Evolutionary conservation across 176 grass and related monocot species (phyloP), one percentile per base, ranked within the genome.

Genomic region (Musa beccarii): DNA sequence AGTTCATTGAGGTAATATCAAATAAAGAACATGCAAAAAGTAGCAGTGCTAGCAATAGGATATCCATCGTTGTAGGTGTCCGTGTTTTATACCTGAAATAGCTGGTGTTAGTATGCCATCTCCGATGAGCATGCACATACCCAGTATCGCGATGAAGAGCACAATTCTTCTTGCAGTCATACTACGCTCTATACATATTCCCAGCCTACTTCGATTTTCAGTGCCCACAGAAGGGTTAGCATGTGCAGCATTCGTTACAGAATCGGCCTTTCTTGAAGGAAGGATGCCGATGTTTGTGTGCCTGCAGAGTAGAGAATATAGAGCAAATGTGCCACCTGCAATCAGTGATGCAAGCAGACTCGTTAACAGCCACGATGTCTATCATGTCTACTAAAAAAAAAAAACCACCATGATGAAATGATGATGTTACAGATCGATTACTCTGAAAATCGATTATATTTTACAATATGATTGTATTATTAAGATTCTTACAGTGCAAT

Each of bases 101-200:
- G 92, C 88, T 69, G 92, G 88, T 66, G 92, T 96, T 25, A 96
- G 86, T 81, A 96, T 91, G 55, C 92, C 92, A 87, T 89, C 92
- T 80, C 88, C 88, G 61, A 91, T 96, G 51, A 96, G 84, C 92
- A 91, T 96, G 74, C 92, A 96, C 81, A 89, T 88, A 28, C 92
- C 92, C n/a, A 96, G 53, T 69, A 96, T 86, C 50, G 84, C 79
- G 57, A 96, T 69, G 63, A 96, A 91, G 52, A 96, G 78, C 59
- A 96, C 80, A 50, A 76, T 80, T 74, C 92, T 96, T 88, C 88
- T 86, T 69, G 84, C 81, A 79, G 78, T 76, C 66, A 89, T 76
- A 77, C 92, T 96, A 83, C 25, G 69, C 73, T 96, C 84, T 25
- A 96, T 76, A 76, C 87, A 89, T 70, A 83, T 89, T 74, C 78